A percentile compares a stretch with the other conserved stretches of the same genome.
Conservation (phyloP, 164 flowering plant genomes). For the Magnolia sinica region DNA sequence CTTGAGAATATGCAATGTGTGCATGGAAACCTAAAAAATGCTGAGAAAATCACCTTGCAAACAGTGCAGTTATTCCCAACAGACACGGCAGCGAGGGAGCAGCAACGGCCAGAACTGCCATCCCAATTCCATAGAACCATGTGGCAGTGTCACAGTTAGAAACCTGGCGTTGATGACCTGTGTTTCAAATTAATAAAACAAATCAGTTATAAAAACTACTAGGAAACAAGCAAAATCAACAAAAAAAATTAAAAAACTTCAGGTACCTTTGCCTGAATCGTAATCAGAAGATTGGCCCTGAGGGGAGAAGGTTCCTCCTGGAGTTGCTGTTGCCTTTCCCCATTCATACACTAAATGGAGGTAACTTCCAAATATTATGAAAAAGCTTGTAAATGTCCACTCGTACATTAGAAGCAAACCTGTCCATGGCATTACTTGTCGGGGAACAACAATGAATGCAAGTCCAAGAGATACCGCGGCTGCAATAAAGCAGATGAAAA, state of each 20-base stretch:
- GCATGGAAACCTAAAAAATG: neutral
- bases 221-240: neutral
- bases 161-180: slow-evolving; percentile 76
- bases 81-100: slow-evolving; percentile 76
- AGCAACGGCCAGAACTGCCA: slow-evolving; percentile 74
- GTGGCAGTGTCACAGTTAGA: slow-evolving; percentile 54
- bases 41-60: slow-evolving; percentile 48
- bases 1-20: too few relatives aligned
- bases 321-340: slow-evolving; percentile 59
- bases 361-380: slow-evolving; percentile 67
- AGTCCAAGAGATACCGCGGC: slow-evolving; percentile 58
- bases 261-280: slow-evolving; percentile 80
- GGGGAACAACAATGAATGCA: slow-evolving; percentile 70
- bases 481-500: slow-evolving; percentile 56
- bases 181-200: slow-evolving; percentile 1
- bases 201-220: neutral
- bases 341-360: slow-evolving; percentile 56
- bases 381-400: slow-evolving; percentile 73
- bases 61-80: slow-evolving; percentile 84
- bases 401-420: slow-evolving; percentile 90
- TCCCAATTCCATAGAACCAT: slow-evolving; percentile 71
- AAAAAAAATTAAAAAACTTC: neutral
- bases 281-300: slow-evolving; percentile 44
- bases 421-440: slow-evolving; percentile 96
- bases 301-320: slow-evolving; percentile 31